Evolutionary conservation across 108 stramenopile genomes (phyloP), one percentile per base, ranked within the genome.

Genomic region (Cyclotella kingstonii): DNA sequence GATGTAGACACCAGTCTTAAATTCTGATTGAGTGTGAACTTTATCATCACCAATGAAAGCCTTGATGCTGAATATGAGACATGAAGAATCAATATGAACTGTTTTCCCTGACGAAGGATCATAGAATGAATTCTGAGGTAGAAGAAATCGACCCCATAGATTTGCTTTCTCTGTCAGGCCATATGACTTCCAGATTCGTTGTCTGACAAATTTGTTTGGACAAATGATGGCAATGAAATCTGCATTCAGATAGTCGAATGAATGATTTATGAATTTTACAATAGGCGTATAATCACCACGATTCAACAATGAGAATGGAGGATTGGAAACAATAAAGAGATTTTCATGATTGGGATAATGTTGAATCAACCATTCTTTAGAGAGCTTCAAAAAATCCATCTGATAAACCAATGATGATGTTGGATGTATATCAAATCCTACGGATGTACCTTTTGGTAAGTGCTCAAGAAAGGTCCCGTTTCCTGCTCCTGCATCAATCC

Each of bases 401-500:
- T 23, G 12, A 19, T 54, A 59, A 0, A 74, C 47, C 4, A 34
- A 41, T 11, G 50, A 9, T 11, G 48, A 29, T 34, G 41, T 31
- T 33, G 73, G 73, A 29, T 51, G 28, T 15, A 45, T 73, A 54
- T 79, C 78, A 12, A 79, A 47, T 52, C 78, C 78, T 4, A 79
- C 54, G 4, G 58, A 60, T 33, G 17, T 21, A 5, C 51, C 15
- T 10, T 18, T 3, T 8, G 78, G 78, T 8, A 79, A 49, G 53
- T 70, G 33, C 5, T 60, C 49, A 17, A 79, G 46, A 10, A 79
- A 54, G 11, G 78, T 47, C 5, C 78, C 78, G 40, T 59, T 47
- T 18, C 78, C 78, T 21, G 73, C 31, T 28, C 78, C 78, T 45
- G 78, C 78, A 70, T 79, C 78, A 6, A 79, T 11, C 73, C 72